These are phyloP conservation scores for Lodderomyces pseudojiufengensis DNA, from an alignment of 1,139 yeast species.

Conservation along the genomic window DNA sequence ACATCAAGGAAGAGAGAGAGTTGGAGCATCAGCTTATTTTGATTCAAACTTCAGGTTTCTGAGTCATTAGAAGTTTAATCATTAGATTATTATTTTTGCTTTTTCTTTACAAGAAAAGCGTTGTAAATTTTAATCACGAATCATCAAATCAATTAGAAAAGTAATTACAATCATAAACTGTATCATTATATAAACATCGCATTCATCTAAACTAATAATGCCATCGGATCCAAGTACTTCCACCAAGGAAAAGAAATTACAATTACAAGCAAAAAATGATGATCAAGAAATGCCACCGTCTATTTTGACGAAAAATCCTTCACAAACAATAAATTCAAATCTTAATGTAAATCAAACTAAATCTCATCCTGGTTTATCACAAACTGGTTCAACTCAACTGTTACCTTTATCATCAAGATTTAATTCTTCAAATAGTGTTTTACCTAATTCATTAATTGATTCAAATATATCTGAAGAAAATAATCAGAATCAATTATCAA, in stretches of 20 bases:
- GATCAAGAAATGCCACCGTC: constrained; percentile 35
- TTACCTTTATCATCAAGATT: constrained; percentile 3
- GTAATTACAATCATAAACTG: too few relatives aligned
- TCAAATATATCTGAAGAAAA: too few relatives aligned
- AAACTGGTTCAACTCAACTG: constrained; percentile 3
- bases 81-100: not conserved
- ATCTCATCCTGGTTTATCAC: constrained; percentile 2
- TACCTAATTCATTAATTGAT: constrained; percentile 1
- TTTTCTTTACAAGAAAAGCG: too few relatives aligned
- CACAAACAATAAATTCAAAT: constrained; percentile 43
- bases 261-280: constrained; percentile 10
- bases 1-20: too few relatives aligned
- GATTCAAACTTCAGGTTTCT: too few relatives aligned
- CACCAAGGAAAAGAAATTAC: constrained; percentile 10
- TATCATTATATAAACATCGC: too few relatives aligned
- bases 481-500: not conserved
- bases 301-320: constrained; percentile 58
- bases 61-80: not conserved
- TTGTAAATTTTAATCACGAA: too few relatives aligned
- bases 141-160: not conserved
- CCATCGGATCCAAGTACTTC: constrained; percentile 6
- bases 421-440: constrained; percentile 6
- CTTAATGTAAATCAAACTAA: constrained; percentile 3
- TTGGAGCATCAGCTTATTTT: too few relatives aligned
- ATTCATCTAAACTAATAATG: too few relatives aligned